Evolutionary conservation across 2,329 filamentous ascomycete genomes (phyloP).

Genomic region (Ploettnerulaceae sp.): DNA sequence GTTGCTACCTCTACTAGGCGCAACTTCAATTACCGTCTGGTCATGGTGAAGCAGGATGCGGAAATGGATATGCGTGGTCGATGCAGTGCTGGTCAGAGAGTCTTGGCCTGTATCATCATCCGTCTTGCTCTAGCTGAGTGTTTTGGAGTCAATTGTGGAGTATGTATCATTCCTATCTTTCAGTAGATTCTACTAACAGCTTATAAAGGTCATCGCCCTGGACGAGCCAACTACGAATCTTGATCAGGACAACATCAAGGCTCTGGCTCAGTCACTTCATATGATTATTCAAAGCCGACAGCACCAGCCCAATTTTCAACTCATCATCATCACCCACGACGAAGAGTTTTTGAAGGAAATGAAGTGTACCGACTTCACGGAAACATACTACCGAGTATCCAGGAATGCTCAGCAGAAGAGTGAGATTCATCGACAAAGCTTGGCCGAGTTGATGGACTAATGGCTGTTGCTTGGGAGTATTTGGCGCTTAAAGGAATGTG

Average conservation of each 20-base stretch:
- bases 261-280: slow-evolving; percentile 77
- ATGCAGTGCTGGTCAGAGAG: slow-evolving; percentile 94
- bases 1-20: slow-evolving; percentile 54
- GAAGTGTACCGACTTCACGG: slow-evolving; percentile 89
- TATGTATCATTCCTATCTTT: slow-evolving; percentile 26
- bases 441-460: slow-evolving; percentile 22
- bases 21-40: slow-evolving; percentile 94
- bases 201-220: slow-evolving; percentile 69
- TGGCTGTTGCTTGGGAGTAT: too few relatives aligned
- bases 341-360: slow-evolving; percentile 92
- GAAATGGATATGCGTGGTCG: slow-evolving; percentile 99
- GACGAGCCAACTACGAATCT: slow-evolving; percentile 98
- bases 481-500: too few relatives aligned
- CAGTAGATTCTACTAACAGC: slow-evolving; percentile 4
- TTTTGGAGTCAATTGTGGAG: slow-evolving; percentile 89
- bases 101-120: slow-evolving; percentile 95
- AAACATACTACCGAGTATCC: slow-evolving; percentile 84
- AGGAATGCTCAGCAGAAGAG: slow-evolving; percentile 83
- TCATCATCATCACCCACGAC: slow-evolving; percentile 98
- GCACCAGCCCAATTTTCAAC: slow-evolving; percentile 90
- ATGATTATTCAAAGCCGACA: slow-evolving; percentile 80
- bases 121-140: slow-evolving; percentile 92
- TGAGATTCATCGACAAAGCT: slow-evolving; percentile 63
- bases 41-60: slow-evolving; percentile 94
- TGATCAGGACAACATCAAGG: slow-evolving; percentile 89